Conservation (phyloP, 495 filamentous ascomycete genomes). For the Podospora didyma region DNA sequence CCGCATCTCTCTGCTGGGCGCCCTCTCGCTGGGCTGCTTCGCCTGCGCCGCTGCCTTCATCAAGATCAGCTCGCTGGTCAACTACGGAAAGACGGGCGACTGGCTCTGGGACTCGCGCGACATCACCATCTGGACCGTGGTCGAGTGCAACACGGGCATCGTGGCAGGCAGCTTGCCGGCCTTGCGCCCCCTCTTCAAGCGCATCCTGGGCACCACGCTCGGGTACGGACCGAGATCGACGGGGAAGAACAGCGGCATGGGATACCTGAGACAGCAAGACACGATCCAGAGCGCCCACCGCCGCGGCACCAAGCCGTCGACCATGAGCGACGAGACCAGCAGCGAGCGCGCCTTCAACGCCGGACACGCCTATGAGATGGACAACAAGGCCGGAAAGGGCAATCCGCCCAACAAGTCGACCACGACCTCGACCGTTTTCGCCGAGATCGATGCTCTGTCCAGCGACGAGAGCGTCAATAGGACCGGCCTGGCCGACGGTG, state of each 20-base stretch:
- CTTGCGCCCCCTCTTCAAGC: constrained; percentile 15
- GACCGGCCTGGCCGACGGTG: not conserved
- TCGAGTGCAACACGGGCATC: constrained; percentile 21
- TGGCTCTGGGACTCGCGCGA: constrained; percentile 41
- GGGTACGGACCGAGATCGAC: constrained; percentile 4
- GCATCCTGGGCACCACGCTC: constrained; percentile 17
- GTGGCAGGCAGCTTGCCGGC: constrained; percentile 16
- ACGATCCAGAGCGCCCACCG: not conserved
- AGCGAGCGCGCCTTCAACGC: constrained; percentile 12
- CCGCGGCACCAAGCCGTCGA: not conserved
- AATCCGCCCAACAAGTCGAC: too few relatives aligned
- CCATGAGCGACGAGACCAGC: constrained; percentile 8
- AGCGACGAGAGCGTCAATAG: constrained; percentile 3
- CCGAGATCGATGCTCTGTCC: constrained; percentile 8
- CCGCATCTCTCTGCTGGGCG: constrained; percentile 37
- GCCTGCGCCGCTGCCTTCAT: constrained; percentile 43
- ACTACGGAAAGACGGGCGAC: constrained; percentile 38
- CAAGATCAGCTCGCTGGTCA: constrained; percentile 36
- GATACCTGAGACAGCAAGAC: not conserved
- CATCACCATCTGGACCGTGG: constrained; percentile 21
- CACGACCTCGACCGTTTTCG: not conserved
- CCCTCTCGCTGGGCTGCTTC: constrained; percentile 42
- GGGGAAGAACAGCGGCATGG: not conserved
- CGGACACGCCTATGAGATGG: constrained; percentile 8
- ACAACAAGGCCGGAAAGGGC: not conserved